Evolutionary conservation across 495 filamentous ascomycete genomes (phyloP), one percentile per base, ranked within the genome.

Genomic region (Penicillium taxi): DNA sequence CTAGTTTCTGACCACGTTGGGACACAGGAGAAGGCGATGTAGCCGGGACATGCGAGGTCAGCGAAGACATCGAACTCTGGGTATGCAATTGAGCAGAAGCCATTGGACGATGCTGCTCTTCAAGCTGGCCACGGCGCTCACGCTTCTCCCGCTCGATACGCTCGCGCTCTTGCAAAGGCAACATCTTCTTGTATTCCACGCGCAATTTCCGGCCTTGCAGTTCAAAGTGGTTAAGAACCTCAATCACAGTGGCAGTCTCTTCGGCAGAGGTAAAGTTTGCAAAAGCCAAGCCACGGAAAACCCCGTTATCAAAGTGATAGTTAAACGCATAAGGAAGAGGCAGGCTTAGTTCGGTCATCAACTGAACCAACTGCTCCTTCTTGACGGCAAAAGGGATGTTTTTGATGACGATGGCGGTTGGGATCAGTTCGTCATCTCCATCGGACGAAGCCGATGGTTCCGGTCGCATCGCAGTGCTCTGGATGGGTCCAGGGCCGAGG

Each of bases 121-220:
- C 88, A 26, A 98, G 70, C 59, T 98, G 91, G 29, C 91, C 91
- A 44, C 91, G 81, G 53, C 91, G 84, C 67, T 96, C 91, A 27
- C 91, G 74, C 76, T 98, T 98, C 64, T 96, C 91, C 18, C 91
- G 74, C 56, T 98, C 91, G 43, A 98, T 98, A 14, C 93, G 78
- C 56, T 98, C 91, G 33, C 91, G 78, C 58, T 98, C 91, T 36
- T 88, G 83, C 31, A 88, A 69, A 8, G 91, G 91, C 14, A 98
- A 74, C 91, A 98, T 98, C 69, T 96, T 98, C 72, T 98, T 98
- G 63, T 96, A 98, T 56, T 98, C 91, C 9, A 98, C 91, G 24
- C 91, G 73, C 51, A 98, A 66, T 60, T 96, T 96, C 27, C 91
- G 72, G 13, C 91, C 91, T 56, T 95, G 86, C 11, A 98, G 74